Percentiles rank a stretch among this genome's conserved stretches.
Conservation (phyloP, 345 rosid species). For the Anastatica hierochuntica region DNA sequence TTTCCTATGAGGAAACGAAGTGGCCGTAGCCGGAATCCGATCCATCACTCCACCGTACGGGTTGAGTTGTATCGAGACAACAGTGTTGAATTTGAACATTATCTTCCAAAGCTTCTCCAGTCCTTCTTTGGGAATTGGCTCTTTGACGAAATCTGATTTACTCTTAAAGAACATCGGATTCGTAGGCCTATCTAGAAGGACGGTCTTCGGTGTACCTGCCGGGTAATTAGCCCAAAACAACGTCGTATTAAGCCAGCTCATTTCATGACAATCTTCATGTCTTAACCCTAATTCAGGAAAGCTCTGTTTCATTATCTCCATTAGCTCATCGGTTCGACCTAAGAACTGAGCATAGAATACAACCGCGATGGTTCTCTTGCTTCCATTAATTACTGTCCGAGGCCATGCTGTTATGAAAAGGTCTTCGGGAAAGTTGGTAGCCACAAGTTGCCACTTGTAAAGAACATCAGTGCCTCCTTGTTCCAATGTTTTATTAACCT, state of each 20-base stretch:
- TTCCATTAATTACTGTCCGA: constrained; percentile 12
- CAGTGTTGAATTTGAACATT: constrained; percentile 13
- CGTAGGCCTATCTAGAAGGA: constrained; percentile 25
- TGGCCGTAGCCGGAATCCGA: constrained; percentile 26
- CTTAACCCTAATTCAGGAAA: constrained; percentile 34
- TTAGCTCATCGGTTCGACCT: constrained; percentile 21
- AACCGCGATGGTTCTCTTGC: constrained; percentile 24
- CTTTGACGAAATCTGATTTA: constrained; percentile 30
- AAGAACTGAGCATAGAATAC: constrained; percentile 30
- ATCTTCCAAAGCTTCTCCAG: constrained; percentile 27
- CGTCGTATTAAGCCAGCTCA: constrained; percentile 31
- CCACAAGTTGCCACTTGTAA: constrained; percentile 29
- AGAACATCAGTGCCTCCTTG: constrained; percentile 25
- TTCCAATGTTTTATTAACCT: constrained; percentile 19
- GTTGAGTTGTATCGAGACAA: constrained; percentile 26
- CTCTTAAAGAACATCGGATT: constrained; percentile 24
- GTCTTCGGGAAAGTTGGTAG: constrained; percentile 13
- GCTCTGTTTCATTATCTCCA: constrained; percentile 4
- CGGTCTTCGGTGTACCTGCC: constrained; percentile 13
- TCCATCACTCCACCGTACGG: constrained; percentile 49
- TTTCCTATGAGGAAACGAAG: constrained; percentile 44
- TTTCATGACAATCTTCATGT: constrained; percentile 30
- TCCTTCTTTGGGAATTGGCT: constrained; percentile 20
- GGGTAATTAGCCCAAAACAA: constrained; percentile 28
- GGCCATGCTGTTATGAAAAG: constrained; percentile 31